phyloP scores from a whole-genome alignment of 2,329 filamentous ascomycete genomes.

The Pseudogymnoascus pannorum region DNA sequence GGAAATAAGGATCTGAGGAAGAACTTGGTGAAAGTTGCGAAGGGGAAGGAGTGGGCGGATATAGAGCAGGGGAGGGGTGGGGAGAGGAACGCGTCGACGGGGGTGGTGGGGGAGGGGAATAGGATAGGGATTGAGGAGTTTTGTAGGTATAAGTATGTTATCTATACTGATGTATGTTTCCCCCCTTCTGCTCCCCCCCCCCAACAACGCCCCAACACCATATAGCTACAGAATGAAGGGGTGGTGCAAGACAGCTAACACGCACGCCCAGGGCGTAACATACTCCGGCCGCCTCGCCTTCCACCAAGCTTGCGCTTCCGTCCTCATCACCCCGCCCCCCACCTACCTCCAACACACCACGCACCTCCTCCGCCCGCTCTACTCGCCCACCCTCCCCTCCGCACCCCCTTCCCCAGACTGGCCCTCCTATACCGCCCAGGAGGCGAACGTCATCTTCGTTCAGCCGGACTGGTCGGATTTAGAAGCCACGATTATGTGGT shows the following conservation, averaged over 20 bases:
- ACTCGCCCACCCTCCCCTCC: constrained; percentile 28
- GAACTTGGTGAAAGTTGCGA: constrained; percentile 19
- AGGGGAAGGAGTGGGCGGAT: constrained; percentile 40
- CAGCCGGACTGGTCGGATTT: constrained; percentile 45
- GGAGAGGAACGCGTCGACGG: constrained; percentile 19
- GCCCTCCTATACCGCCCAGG: constrained; percentile 31
- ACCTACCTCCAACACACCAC: constrained; percentile 44
- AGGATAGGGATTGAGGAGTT: constrained; percentile 43
- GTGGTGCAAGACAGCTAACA: neutral
- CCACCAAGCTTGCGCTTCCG: constrained; percentile 42
- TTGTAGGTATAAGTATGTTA: constrained; percentile 43
- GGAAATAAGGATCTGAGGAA: constrained; percentile 22
- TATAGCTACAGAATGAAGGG: too few relatives aligned
- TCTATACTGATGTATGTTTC: constrained; percentile 39
- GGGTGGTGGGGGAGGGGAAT: constrained; percentile 33
- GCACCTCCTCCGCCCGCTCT: constrained; percentile 40
- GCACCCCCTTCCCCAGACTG: constrained; percentile 25
- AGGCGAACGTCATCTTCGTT: constrained; percentile 45
- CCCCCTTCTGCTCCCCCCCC: too few relatives aligned
- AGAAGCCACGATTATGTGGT: constrained; percentile 38
- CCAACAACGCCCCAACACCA: too few relatives aligned
- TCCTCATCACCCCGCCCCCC: constrained; percentile 41
- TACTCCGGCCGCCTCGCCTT: constrained; percentile 46
- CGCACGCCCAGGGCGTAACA: constrained; percentile 36
- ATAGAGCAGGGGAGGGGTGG: constrained; percentile 33